Percentiles rank a stretch among this genome's conserved stretches.
phyloP scores from a whole-genome alignment of 2,329 filamentous ascomycete species.

The Knufia petricola region DNA sequence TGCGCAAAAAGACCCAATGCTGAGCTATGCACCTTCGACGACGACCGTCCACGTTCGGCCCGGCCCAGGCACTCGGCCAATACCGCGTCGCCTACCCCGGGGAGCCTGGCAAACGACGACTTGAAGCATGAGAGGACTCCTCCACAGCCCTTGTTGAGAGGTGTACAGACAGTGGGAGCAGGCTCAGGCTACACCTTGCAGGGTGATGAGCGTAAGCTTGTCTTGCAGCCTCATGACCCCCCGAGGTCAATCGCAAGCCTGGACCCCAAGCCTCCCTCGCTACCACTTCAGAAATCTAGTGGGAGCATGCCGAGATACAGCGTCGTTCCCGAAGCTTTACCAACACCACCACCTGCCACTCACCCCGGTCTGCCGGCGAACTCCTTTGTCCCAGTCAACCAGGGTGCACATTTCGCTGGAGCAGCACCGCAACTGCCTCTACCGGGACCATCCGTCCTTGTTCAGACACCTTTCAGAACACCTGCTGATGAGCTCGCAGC shows the following conservation, averaged over 20 bases:
- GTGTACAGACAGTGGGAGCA: neutral
- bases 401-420: neutral
- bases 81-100: slow-evolving; percentile 6
- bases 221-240: neutral
- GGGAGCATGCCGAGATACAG: slow-evolving; percentile 3
- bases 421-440: neutral
- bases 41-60: slow-evolving; percentile 6
- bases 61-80: slow-evolving; percentile 5
- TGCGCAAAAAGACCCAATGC: slow-evolving; percentile 11
- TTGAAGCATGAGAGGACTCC: slow-evolving; percentile 8
- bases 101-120: slow-evolving; percentile 3
- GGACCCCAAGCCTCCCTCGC: neutral
- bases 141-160: slow-evolving; percentile 1
- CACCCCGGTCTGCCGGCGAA: neutral
- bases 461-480: neutral
- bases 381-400: slow-evolving; percentile 2
- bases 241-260: neutral
- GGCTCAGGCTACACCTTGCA: neutral
- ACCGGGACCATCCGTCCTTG: neutral
- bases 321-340: slow-evolving; percentile 2
- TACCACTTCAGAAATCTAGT: slow-evolving; percentile 1
- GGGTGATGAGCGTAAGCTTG: slow-evolving; percentile 5
- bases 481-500: slow-evolving; percentile 1
- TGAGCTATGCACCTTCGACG: slow-evolving; percentile 10
- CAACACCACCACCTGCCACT: neutral